Evolutionary conservation across 106 monocot species (phyloP), one percentile per base, ranked within the genome.

Genomic region (Hemerocallis citrina): DNA sequence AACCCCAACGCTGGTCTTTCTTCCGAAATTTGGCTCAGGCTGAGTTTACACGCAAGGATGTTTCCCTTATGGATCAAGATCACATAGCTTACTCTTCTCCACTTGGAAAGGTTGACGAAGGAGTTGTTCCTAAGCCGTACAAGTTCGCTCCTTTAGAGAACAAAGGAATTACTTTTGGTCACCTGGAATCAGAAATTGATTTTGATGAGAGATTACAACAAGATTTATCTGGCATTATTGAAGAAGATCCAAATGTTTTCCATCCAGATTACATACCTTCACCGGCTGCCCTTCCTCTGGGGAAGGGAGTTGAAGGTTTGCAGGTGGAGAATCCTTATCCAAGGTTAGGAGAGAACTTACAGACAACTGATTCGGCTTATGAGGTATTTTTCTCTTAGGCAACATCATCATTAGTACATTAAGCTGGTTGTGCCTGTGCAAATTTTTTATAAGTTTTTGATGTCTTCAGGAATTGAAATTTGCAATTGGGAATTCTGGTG

Each of bases 11-110:
- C 3, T 96, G 96, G 96, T 87, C 90, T 31, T 96, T 87, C 61
- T 96, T 91, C 72, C 74, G 96, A 74, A 82, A 87, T 62, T 76
- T 96, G 66, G 91, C 90, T 0, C 89, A 77, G 51, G 79, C 72
- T 60, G 89, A 89, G 67, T 94, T 96, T 84, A 61, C 42, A n/a
- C 74, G 64, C 8, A 96, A 84, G 55, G 84, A 81, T 70, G 66
- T 80, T 68, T 89, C 93, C 56, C 76, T 93, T 38, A 89, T 89
- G 65, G 94, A 91, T 73, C 91, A 88, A 62, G 91, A 91, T 42
- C 78, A 79, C n/a, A 63, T 76, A 60, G 55, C 40, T 52, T 82
- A 74, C 43, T 48, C 76, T 30, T 47, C 81, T 68, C 29, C 41
- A 16, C 25, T 73, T 44, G 11, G 51, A 20, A 74, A 72, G 57